phyloP scores from a whole-genome alignment of 495 filamentous ascomycete genomes.

The Penicillium turbatum region DNA sequence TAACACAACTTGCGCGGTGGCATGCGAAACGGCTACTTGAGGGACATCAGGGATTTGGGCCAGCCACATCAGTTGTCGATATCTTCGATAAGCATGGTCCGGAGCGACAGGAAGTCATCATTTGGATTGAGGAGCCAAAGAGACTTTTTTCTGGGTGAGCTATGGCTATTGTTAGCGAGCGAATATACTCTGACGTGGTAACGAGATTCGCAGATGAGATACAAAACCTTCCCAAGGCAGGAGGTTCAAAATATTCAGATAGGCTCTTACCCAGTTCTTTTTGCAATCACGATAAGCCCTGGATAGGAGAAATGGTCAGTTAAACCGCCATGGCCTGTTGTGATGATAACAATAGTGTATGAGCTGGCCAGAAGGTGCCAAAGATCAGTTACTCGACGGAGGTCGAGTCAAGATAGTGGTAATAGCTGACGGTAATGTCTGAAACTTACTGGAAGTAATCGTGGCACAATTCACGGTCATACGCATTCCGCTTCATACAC shows the following conservation, averaged over 20 bases:
- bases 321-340: background rate
- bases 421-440: background rate
- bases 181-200: background rate
- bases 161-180: constrained; percentile 6
- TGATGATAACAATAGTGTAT: background rate
- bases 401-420: background rate
- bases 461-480: constrained; percentile 77
- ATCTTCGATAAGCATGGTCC: background rate
- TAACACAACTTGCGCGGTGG: background rate
- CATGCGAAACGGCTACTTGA: background rate
- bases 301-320: constrained; percentile 3
- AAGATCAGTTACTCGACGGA: constrained; percentile 5
- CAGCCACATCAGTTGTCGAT: background rate
- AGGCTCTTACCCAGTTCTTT: constrained; percentile 70
- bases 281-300: constrained; percentile 95
- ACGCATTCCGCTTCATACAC: constrained; percentile 82
- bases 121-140: background rate
- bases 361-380: background rate
- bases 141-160: constrained; percentile 23
- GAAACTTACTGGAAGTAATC: constrained; percentile 83
- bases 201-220: background rate
- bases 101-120: background rate
- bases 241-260: background rate
- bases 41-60: background rate
- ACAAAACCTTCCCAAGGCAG: no score